These are phyloP conservation scores for Aspergillus incahuasiensis DNA, from an alignment of 495 filamentous ascomycete genomes.

Conservation along the genomic window DNA sequence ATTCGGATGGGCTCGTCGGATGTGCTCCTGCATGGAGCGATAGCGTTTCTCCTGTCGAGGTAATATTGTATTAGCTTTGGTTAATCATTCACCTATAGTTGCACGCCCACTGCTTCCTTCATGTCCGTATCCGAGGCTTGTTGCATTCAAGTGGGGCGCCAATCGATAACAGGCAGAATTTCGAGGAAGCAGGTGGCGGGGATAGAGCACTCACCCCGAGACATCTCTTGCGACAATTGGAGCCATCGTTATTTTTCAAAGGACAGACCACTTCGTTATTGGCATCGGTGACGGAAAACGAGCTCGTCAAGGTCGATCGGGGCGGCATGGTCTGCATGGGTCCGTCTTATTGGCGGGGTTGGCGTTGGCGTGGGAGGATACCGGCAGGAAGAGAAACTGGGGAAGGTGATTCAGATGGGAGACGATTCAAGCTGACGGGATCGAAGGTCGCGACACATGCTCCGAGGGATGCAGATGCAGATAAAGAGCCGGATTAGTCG, in stretches of 20 bases:
- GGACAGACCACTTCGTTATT: slow-evolving; percentile 97
- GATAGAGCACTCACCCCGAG: slow-evolving; percentile 72
- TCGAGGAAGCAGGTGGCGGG: not conserved
- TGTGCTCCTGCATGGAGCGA: slow-evolving; percentile 99
- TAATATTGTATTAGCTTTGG: slow-evolving; percentile 22
- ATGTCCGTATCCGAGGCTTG: not conserved
- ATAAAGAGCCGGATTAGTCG: not conserved
- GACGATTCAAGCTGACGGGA: slow-evolving; percentile 13
- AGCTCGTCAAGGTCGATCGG: slow-evolving; percentile 78
- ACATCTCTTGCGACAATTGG: slow-evolving; percentile 96
- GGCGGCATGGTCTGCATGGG: slow-evolving; percentile 71
- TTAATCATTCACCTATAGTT: not conserved
- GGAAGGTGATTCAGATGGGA: slow-evolving; percentile 2
- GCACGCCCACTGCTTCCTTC: too few relatives aligned
- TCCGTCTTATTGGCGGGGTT: slow-evolving; percentile 28
- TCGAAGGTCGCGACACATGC: slow-evolving; percentile 15
- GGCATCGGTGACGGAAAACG: slow-evolving; percentile 86
- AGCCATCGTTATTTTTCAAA: slow-evolving; percentile 91
- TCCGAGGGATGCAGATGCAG: not conserved
- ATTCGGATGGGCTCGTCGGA: slow-evolving; percentile 93
- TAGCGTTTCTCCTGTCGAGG: slow-evolving; percentile 81
- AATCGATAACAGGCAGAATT: slow-evolving; percentile 9
- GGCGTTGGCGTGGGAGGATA: slow-evolving; percentile 6
- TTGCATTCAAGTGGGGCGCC: not conserved
- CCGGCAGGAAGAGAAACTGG: slow-evolving; percentile 4